Evolutionary conservation across 2,329 filamentous ascomycete species (phyloP).

Genomic region (Zymoseptoria pseudotritici): DNA sequence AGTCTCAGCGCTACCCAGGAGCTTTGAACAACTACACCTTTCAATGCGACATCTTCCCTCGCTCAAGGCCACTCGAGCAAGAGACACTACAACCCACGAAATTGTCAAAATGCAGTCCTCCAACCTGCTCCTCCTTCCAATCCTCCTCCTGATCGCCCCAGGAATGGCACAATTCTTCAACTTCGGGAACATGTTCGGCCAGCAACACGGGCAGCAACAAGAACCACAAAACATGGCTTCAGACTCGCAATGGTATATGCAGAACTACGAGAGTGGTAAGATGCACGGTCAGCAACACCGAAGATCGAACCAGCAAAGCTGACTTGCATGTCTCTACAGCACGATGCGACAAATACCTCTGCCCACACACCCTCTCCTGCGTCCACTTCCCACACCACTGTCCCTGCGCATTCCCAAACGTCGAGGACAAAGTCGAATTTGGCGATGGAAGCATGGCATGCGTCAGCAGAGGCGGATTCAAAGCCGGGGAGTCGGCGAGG

Average conservation of each 20-base stretch:
- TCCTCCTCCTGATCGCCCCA: conserved; percentile 50
- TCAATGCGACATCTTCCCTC: conserved; percentile 1
- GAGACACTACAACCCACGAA: neutral
- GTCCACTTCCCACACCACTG: conserved; percentile 97
- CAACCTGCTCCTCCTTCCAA: conserved; percentile 39
- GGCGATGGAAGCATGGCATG: conserved; percentile 67
- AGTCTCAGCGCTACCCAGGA: neutral
- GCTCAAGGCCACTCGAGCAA: neutral
- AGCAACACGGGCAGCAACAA: conserved; percentile 50
- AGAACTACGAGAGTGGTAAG: conserved; percentile 60
- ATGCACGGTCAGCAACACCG: neutral
- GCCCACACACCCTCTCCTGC: conserved; percentile 87
- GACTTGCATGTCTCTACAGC: conserved; percentile 41
- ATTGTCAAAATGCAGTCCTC: conserved; percentile 27
- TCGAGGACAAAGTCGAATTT: conserved; percentile 62
- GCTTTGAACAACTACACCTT: neutral
- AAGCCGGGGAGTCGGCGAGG: conserved; percentile 60
- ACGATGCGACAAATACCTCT: conserved; percentile 88
- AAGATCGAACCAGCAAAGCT: neutral
- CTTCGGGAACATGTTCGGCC: conserved; percentile 61
- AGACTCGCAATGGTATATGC: conserved; percentile 73
- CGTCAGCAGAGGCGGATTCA: conserved; percentile 67
- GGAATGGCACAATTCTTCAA: conserved; percentile 87
- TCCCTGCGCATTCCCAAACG: conserved; percentile 69
- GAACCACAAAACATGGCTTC: conserved; percentile 73